Conservation (phyloP, 345 rosid genomes). For the Cardamine occulta region DNA sequence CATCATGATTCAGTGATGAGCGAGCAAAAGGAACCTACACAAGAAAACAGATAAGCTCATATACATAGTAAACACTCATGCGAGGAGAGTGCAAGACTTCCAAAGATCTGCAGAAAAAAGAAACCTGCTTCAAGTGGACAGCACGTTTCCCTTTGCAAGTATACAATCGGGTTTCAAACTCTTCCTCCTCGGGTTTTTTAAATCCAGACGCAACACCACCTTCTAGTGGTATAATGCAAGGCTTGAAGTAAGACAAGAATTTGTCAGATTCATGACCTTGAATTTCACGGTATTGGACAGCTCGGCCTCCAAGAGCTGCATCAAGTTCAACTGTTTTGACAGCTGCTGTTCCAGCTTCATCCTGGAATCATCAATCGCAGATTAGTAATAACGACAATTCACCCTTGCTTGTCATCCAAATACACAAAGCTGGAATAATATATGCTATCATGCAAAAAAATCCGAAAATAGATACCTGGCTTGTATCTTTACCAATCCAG, state of each 20-base stretch:
- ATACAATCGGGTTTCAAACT: constrained; percentile 85
- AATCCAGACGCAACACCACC: constrained; percentile 99
- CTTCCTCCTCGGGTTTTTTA: constrained; percentile 79
- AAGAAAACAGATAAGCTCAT: constrained; percentile 39
- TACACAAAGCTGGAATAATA: constrained; percentile 16
- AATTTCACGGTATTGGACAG: constrained; percentile 94
- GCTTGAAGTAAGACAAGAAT: constrained; percentile 96
- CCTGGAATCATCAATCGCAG: constrained; percentile 52
- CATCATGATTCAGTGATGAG: constrained; percentile 94
- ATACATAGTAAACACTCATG: constrained; percentile 21
- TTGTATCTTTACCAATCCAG: constrained; percentile 98
- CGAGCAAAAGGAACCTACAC: constrained; percentile 93
- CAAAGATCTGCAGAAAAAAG: constrained; percentile 21
- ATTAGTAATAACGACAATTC: constrained; percentile 28
- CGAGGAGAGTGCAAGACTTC: constrained; percentile 18
- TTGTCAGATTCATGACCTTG: constrained; percentile 99
- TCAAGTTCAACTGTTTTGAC: constrained; percentile 96
- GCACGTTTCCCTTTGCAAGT: constrained; percentile 88
- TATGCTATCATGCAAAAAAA: neutral
- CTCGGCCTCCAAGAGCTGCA: constrained; percentile 96
- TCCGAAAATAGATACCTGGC: constrained; percentile 59
- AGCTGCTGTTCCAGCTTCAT: constrained; percentile 99
- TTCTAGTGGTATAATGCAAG: constrained; percentile 93
- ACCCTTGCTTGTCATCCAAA: constrained; percentile 10
- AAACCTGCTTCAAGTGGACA: constrained; percentile 95